Evolutionary conservation across 83 land plant genomes (phyloP), one percentile per base, ranked within the genome.

Genomic region (Larix sibirica): DNA sequence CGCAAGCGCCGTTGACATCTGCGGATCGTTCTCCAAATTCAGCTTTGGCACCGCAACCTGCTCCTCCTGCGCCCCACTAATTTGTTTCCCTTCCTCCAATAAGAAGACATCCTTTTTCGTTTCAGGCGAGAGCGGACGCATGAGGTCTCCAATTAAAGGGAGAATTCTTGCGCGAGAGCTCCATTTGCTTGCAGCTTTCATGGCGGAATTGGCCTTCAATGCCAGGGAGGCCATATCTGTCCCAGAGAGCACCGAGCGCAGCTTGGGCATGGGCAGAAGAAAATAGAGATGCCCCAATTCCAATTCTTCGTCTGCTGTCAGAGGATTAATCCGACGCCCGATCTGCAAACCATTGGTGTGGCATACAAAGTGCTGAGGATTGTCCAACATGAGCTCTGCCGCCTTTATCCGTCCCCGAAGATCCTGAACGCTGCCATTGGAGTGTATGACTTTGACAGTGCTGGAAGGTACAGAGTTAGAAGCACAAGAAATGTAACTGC

Each of bases 241-340:
- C 9, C 38, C 76, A 9, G 87, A 81, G 0, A 86, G 67, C 17
- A 83, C 84, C 0, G 84, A 82, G 80, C 77, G 81, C 14, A 83
- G 84, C 81, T 79, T 40, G 2, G 81, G 79, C 80, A 81, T 85
- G 76, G 88, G 88, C 24, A 86, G 85, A 31, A 86, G 83, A 24
- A 79, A 86, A 63, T 86, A 86, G 33, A 86, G 54, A 33, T 79
- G 0, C 77, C 28, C 28, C 28, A 28, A 28, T 28, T 28, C 28
- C 28, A 28, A 28, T 28, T 28, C 28, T 28, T 28, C 28, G 28
- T 28, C 28, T 28, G 28, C 28, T 28, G 28, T 28, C 28, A 28
- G 28, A 28, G 28, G 28, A 28, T 28, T 28, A 28, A 28, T 28
- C 28, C 28, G 28, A 28, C 28, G 28, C 28, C 28, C 28, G 0